A percentile compares a stretch with the other conserved stretches of the same genome.
Conservation (phyloP, 176 grass and related monocot species). For the Oryza meyeriana region DNA sequence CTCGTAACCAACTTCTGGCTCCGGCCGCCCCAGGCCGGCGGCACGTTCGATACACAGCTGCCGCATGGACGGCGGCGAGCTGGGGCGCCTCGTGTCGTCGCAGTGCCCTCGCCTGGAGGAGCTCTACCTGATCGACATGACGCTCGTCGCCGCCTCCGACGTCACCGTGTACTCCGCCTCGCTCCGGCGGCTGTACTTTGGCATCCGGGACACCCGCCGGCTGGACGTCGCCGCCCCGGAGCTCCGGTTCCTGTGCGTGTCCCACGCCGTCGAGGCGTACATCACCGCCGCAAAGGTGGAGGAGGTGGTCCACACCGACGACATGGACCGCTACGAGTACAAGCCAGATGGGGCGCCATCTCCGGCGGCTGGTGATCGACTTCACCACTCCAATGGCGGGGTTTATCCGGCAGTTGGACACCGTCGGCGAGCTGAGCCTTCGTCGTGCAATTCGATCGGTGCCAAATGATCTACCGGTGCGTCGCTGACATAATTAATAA, state of each 20-base stretch:
- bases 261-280: too few relatives aligned
- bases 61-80: too few relatives aligned
- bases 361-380: neutral
- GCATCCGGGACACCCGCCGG: neutral
- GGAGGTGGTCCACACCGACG: neutral
- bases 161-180: neutral
- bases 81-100: too few relatives aligned
- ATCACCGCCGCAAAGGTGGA: too few relatives aligned
- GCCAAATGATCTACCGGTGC: too few relatives aligned
- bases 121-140: neutral
- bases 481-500: too few relatives aligned
- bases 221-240: neutral
- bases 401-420: neutral
- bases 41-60: too few relatives aligned
- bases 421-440: neutral
- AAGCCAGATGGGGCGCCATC: neutral
- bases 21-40: too few relatives aligned
- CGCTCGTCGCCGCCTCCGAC: neutral
- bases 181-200: neutral
- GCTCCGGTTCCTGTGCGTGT: neutral
- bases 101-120: neutral
- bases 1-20: too few relatives aligned
- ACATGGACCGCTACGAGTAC: neutral
- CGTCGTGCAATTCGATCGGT: neutral
- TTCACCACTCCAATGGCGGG: neutral